Percentiles rank a stretch among this genome's conserved stretches.
phyloP scores from a whole-genome alignment of 83 land plant genomes.

The Picea abies region DNA sequence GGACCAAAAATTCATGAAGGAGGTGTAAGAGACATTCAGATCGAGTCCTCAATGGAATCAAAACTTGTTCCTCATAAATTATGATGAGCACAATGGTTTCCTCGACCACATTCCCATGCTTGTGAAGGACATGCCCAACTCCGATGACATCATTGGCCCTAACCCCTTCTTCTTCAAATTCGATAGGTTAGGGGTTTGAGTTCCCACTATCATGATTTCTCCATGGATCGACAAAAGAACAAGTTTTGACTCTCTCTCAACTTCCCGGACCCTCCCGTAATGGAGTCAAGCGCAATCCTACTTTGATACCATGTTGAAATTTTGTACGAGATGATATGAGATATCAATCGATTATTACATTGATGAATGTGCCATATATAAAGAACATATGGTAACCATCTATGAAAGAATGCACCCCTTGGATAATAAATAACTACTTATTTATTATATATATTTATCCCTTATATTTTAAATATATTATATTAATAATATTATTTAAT shows the following conservation, averaged over 20 bases:
- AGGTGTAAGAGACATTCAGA: slow-evolving; percentile 60
- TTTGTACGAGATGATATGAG: too few species aligned
- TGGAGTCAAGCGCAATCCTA: too few species aligned
- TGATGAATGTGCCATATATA: too few species aligned
- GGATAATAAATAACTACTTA: too few species aligned
- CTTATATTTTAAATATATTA: too few species aligned
- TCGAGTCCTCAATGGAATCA: slow-evolving; percentile 69
- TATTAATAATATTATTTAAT: too few species aligned
- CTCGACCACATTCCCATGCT: slow-evolving; percentile 72
- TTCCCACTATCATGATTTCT: slow-evolving; percentile 34
- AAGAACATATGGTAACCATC: too few species aligned
- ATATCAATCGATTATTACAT: too few species aligned
- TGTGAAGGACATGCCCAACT: slow-evolving; percentile 9
- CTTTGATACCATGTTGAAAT: too few species aligned
- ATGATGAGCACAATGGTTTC: slow-evolving; percentile 74
- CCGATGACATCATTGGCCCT: slow-evolving; percentile 40
- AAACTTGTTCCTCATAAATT: slow-evolving; percentile 57
- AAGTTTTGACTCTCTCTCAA: slow-evolving; percentile 27
- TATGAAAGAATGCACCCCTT: too few species aligned
- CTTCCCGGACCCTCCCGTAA: too few species aligned
- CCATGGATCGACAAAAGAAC: slow-evolving; percentile 73
- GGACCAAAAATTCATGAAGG: slow-evolving; percentile 61
- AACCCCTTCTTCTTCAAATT: slow-evolving; percentile 49
- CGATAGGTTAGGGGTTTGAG: slow-evolving; percentile 41
- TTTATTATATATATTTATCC: too few species aligned